Evolutionary conservation across 2,329 filamentous ascomycete species (phyloP).

Genomic region (Aureobasidium mangrovei): DNA sequence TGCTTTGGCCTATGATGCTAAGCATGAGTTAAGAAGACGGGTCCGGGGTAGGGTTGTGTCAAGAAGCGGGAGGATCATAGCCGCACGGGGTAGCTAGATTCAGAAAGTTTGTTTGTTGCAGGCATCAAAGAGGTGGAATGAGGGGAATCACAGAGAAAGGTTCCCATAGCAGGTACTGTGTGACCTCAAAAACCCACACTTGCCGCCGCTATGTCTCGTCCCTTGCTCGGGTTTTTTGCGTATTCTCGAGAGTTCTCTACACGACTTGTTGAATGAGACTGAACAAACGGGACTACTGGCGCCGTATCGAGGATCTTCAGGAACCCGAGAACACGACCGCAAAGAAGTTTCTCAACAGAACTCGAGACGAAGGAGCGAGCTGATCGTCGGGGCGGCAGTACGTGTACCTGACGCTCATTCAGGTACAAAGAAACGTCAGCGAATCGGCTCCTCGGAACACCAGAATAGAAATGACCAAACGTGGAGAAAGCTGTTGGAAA

Average conservation of each 20-base stretch:
- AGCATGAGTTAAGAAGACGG: slow-evolving; percentile 2
- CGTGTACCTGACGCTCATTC: slow-evolving; percentile 12
- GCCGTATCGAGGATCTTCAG: background rate
- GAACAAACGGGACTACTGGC: slow-evolving; percentile 1
- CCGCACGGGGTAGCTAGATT: background rate
- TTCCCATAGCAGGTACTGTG: background rate
- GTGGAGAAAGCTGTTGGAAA: slow-evolving; percentile 12
- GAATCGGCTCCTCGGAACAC: slow-evolving; percentile 2
- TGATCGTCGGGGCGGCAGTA: background rate
- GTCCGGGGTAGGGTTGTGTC: slow-evolving; percentile 1
- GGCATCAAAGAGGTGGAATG: background rate
- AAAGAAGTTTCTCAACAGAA: background rate
- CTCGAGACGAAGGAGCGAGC: background rate
- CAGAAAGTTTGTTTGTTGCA: background rate
- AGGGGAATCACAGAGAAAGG: background rate
- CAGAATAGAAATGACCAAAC: background rate
- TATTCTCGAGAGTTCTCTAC: background rate
- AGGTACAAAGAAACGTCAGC: slow-evolving; percentile 7
- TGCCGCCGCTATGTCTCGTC: background rate
- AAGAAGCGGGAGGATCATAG: background rate
- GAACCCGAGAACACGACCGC: background rate
- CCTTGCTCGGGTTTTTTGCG: background rate
- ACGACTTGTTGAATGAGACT: background rate
- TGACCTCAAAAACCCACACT: background rate
- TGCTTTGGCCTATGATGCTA: slow-evolving; percentile 5